Conservation (phyloP, 345 rosid species). For the Raphanus raphanistrum region DNA sequence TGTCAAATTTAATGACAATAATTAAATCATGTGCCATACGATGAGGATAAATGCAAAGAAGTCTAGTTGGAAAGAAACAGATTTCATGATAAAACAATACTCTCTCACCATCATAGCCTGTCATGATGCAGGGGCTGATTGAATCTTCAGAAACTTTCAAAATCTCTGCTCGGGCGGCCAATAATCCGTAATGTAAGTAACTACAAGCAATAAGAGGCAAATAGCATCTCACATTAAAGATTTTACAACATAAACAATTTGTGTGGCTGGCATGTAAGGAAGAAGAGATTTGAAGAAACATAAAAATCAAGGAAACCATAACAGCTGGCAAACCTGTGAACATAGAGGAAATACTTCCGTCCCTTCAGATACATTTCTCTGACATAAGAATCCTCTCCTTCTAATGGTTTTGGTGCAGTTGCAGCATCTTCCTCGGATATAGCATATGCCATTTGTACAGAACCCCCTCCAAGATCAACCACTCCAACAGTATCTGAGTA, state of each 20-base stretch:
- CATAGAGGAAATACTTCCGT: slow-evolving; percentile 78
- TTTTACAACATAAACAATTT: neutral
- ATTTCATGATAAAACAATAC: neutral
- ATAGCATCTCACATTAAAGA: slow-evolving; percentile 2
- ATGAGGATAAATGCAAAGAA: neutral
- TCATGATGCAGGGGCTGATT: slow-evolving; percentile 76
- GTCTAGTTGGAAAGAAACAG: slow-evolving; percentile 2
- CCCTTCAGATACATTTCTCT: slow-evolving; percentile 80
- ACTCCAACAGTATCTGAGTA: slow-evolving; percentile 86
- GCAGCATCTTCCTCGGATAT: slow-evolving; percentile 78
- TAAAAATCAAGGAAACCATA: slow-evolving; percentile 3
- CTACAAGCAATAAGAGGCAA: slow-evolving; percentile 47
- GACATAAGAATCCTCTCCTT: slow-evolving; percentile 81
- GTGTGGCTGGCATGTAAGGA: neutral
- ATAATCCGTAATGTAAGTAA: slow-evolving; percentile 88
- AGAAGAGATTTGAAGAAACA: slow-evolving; percentile 5
- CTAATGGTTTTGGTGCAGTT: slow-evolving; percentile 59
- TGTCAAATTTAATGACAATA: neutral
- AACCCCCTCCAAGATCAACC: slow-evolving; percentile 99
- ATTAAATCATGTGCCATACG: slow-evolving; percentile 2
- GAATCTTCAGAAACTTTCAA: slow-evolving; percentile 64
- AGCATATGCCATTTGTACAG: slow-evolving; percentile 99
- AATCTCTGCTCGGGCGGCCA: slow-evolving; percentile 97
- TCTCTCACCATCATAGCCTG: slow-evolving; percentile 74
- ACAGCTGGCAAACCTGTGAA: slow-evolving; percentile 67